Base-by-base conservation (phyloP, 2,329 filamentous ascomycete genomes). In the Microdochium trichocladiopsis region DNA sequence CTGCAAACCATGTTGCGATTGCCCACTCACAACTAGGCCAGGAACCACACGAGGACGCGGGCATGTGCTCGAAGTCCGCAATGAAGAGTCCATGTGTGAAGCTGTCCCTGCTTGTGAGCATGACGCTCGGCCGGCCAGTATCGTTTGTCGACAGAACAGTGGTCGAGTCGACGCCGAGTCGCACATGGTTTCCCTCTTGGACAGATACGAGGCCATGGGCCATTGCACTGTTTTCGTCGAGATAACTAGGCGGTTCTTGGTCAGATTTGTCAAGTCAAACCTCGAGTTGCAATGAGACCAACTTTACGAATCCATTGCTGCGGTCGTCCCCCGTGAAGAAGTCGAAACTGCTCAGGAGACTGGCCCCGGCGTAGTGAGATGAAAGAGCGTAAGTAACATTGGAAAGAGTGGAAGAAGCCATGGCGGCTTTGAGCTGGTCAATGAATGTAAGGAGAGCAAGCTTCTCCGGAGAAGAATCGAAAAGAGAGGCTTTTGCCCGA, bases 21-120 rank as follows among this genome's bases (percentile, higher is more conserved):
- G 45, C 52, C 22, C 21, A 67, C 71, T 65, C 70, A 83, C 78
- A 88, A 67, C 86, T 83, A 51, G 87, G 87, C 87, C 87, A 90
- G 22, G 82, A 77, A 22, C 87, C 88, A 58, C 88, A 91, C 50
- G 80, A 72, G 2, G 83, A 82, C 2, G 75, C 77, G 2, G 88
- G 86, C 85, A 91, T 90, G 59, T 91, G 87, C 18, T 75, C 73
- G 50, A 90, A 78, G 63, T 91, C 87, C 22, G 86, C 74, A 49
- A 91, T 83, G 59, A 90, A 82, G 10, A 90, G 76, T 1, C 85
- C 87, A 58, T 84, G 75, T 25, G 75, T 80, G 65, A 83, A 91
- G 3, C 73, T 67, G 49, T 79, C 74, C 51, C 80, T 84, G 67
- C 84, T 88, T 45, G 82, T 80, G 12, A 91, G 67, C 16, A 87